These are phyloP conservation scores for Skeletonema grethae DNA, from an alignment of 108 stramenopile species.

Conservation along the genomic window DNA sequence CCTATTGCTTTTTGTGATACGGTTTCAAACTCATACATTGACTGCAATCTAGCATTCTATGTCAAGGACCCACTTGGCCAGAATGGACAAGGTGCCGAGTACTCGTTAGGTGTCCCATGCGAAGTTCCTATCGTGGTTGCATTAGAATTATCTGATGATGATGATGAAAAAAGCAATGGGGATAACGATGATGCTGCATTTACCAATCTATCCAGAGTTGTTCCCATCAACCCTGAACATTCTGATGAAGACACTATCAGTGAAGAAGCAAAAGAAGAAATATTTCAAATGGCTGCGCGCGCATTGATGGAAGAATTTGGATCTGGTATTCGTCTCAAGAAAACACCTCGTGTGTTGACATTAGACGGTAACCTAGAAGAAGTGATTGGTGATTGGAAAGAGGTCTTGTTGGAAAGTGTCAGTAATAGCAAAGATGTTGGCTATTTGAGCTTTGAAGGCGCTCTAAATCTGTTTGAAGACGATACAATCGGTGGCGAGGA, in stretches of 20 bases:
- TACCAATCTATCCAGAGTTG: conserved; percentile 28
- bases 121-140: conserved; percentile 48
- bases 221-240: conserved; percentile 43
- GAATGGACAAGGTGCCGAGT: conserved; percentile 17
- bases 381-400: conserved; percentile 39
- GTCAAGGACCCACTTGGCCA: conserved; percentile 21
- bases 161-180: neutral
- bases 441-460: conserved; percentile 26
- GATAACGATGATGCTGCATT: conserved; percentile 5
- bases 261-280: conserved; percentile 39
- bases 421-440: conserved; percentile 2
- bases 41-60: conserved; percentile 50
- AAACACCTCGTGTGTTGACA: conserved; percentile 45
- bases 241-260: neutral
- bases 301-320: conserved; percentile 41
- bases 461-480: conserved; percentile 14
- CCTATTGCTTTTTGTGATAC: conserved; percentile 44
- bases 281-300: conserved; percentile 47
- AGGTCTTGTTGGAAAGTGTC: conserved; percentile 22
- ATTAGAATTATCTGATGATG: conserved; percentile 19
- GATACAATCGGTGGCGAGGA: conserved; percentile 29
- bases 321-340: conserved; percentile 25
- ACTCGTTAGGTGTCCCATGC: conserved; percentile 37
- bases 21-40: conserved; percentile 38
- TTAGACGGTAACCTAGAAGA: conserved; percentile 39